A percentile compares a stretch with the other conserved stretches of the same genome.
These are phyloP conservation scores for Apiotrichum laibachii DNA, from an alignment of 1,284 basidiomycete genomes.

Conservation along the genomic window DNA sequence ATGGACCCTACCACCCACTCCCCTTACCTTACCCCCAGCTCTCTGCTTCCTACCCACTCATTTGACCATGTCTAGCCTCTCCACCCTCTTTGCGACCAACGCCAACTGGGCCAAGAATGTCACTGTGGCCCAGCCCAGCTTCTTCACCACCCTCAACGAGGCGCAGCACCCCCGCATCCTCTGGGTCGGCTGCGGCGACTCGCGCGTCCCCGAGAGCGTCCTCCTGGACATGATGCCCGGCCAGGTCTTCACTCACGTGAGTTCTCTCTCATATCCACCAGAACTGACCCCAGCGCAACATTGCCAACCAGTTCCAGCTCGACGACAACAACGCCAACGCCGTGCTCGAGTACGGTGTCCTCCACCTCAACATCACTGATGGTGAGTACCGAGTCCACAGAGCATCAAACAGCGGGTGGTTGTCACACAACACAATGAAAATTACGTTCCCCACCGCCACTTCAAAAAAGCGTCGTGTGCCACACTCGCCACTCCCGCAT, in stretches of 20 bases:
- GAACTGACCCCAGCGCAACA: slow-evolving; percentile 17
- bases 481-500: not conserved
- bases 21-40: too few species aligned
- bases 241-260: slow-evolving; percentile 60
- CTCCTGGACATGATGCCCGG: slow-evolving; percentile 56
- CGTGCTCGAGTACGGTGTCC: slow-evolving; percentile 77
- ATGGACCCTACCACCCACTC: too few species aligned
- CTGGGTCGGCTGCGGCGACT: slow-evolving; percentile 51
- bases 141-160: slow-evolving; percentile 36
- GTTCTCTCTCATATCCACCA: not conserved
- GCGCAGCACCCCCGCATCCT: slow-evolving; percentile 46
- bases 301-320: slow-evolving; percentile 61
- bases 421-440: too few species aligned
- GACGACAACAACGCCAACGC: slow-evolving; percentile 69
- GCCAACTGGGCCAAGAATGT: slow-evolving; percentile 36
- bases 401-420: not conserved
- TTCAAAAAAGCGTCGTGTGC: not conserved
- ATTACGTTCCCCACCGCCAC: slow-evolving; percentile 10
- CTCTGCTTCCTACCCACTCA: too few species aligned
- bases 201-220: slow-evolving; percentile 49
- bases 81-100: slow-evolving; percentile 34
- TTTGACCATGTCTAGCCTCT: slow-evolving; percentile 10
- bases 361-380: slow-evolving; percentile 75
- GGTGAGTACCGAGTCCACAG: slow-evolving; percentile 52
- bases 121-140: slow-evolving; percentile 29